Conservation (phyloP, 202 grass and related monocot species). For the Zoysia matrella region DNA sequence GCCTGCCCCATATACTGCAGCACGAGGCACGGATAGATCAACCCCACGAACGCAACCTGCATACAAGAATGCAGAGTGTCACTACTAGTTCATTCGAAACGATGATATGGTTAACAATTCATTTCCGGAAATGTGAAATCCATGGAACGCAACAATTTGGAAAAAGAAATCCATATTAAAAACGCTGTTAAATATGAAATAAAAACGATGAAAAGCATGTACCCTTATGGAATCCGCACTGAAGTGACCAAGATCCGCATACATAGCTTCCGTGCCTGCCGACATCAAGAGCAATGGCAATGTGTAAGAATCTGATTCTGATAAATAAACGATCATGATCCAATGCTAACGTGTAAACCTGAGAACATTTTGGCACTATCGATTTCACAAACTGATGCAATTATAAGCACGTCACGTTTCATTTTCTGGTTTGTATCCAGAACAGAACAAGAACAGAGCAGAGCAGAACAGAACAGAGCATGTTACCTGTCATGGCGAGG, state of each 20-base stretch:
- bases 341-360: too few species aligned
- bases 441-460: too few species aligned
- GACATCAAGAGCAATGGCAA: neutral
- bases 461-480: neutral
- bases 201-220: neutral
- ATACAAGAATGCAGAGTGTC: neutral
- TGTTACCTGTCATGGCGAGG: constrained; percentile 77
- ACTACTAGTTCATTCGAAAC: neutral
- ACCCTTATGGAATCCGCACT: constrained; percentile 71
- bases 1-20: constrained; percentile 88
- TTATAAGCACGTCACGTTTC: neutral
- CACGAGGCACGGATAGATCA: constrained; percentile 79
- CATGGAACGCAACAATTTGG: too few species aligned
- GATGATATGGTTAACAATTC: too few species aligned
- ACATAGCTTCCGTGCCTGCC: constrained; percentile 86
- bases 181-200: neutral
- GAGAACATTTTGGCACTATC: neutral
- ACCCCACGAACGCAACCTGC: constrained; percentile 66
- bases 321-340: too few species aligned
- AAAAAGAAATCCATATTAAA: too few species aligned
- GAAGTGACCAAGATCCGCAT: constrained; percentile 84
- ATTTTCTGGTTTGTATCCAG: neutral
- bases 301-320: too few species aligned
- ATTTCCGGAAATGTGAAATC: too few species aligned
- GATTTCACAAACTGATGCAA: too few species aligned